A percentile compares a stretch with the other conserved stretches of the same genome.
Evolutionary conservation across 1,139 yeast species (phyloP).

Genomic region (Blastobotrys persicus): DNA sequence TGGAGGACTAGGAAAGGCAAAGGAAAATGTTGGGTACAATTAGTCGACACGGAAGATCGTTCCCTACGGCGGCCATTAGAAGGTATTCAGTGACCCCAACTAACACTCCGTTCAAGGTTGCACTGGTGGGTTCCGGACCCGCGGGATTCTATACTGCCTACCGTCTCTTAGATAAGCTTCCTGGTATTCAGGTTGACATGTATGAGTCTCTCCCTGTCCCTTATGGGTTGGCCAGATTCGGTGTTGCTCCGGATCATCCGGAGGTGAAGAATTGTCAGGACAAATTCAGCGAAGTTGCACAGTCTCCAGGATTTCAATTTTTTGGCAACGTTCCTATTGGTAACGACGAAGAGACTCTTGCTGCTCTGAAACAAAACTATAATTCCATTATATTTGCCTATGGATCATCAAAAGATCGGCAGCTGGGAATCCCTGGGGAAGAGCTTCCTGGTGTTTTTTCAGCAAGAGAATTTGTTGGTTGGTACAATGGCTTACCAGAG

Average conservation of each 20-base stretch:
- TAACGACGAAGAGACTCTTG: slow-evolving; percentile 47
- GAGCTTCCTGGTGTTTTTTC: slow-evolving; percentile 62
- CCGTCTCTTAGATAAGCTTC: slow-evolving; percentile 57
- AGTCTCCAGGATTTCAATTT: slow-evolving; percentile 51
- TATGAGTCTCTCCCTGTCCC: slow-evolving; percentile 88
- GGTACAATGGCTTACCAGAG: slow-evolving; percentile 93
- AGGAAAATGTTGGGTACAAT: neutral
- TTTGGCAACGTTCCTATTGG: slow-evolving; percentile 77
- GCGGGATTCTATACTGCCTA: slow-evolving; percentile 92
- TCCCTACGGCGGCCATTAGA: neutral
- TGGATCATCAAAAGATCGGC: slow-evolving; percentile 71
- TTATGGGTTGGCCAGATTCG: slow-evolving; percentile 84
- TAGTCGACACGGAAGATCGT: neutral
- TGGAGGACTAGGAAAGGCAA: neutral
- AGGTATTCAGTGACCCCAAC: neutral
- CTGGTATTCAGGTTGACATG: slow-evolving; percentile 40
- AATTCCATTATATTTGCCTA: slow-evolving; percentile 77
- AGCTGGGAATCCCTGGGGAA: slow-evolving; percentile 60
- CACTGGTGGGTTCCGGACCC: slow-evolving; percentile 94
- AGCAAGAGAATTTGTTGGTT: slow-evolving; percentile 85
- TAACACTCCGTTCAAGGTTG: slow-evolving; percentile 42
- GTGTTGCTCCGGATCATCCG: slow-evolving; percentile 99
- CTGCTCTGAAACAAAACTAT: slow-evolving; percentile 52
- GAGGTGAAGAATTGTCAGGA: slow-evolving; percentile 83
- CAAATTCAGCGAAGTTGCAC: slow-evolving; percentile 64